Percentiles rank a stretch among this genome's conserved stretches.
Evolutionary conservation across 1,139 yeast species (phyloP).

Genomic region (Yamadazyma pseudoaaseri): DNA sequence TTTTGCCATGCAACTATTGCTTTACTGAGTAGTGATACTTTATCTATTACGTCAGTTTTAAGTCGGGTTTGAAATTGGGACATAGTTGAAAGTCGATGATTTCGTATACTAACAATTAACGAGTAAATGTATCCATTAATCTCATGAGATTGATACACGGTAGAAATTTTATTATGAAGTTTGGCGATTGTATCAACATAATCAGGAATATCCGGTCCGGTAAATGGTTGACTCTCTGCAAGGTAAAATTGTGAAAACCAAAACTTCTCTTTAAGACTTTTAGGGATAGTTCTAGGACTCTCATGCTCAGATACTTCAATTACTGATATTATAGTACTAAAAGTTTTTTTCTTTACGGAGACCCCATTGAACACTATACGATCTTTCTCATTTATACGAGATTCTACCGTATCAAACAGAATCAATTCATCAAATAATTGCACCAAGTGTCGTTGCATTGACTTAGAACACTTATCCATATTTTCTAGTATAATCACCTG

Average conservation of each 20-base stretch:
- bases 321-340: slow-evolving; percentile 23
- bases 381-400: slow-evolving; percentile 10
- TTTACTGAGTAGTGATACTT: slow-evolving; percentile 24
- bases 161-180: slow-evolving; percentile 9
- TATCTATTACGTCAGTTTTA: slow-evolving; percentile 32
- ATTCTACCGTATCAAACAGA: slow-evolving; percentile 26
- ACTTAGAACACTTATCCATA: slow-evolving; percentile 16
- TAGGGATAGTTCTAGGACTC: slow-evolving; percentile 15
- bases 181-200: neutral
- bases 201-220: neutral
- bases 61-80: slow-evolving; percentile 37
- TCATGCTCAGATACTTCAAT: slow-evolving; percentile 2
- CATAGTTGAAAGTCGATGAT: slow-evolving; percentile 41
- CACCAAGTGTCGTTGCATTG: slow-evolving; percentile 25
- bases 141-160: slow-evolving; percentile 35
- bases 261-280: slow-evolving; percentile 36
- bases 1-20: slow-evolving; percentile 31
- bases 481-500: slow-evolving; percentile 10
- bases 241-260: slow-evolving; percentile 27
- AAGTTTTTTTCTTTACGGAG: slow-evolving; percentile 19
- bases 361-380: slow-evolving; percentile 14
- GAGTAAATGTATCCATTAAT: slow-evolving; percentile 40
- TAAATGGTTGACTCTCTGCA: neutral
- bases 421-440: slow-evolving; percentile 31
- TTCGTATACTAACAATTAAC: slow-evolving; percentile 35